Evolutionary conservation across 352 stramenopile genomes (phyloP).

Genomic region (Phytophthora capsici): DNA sequence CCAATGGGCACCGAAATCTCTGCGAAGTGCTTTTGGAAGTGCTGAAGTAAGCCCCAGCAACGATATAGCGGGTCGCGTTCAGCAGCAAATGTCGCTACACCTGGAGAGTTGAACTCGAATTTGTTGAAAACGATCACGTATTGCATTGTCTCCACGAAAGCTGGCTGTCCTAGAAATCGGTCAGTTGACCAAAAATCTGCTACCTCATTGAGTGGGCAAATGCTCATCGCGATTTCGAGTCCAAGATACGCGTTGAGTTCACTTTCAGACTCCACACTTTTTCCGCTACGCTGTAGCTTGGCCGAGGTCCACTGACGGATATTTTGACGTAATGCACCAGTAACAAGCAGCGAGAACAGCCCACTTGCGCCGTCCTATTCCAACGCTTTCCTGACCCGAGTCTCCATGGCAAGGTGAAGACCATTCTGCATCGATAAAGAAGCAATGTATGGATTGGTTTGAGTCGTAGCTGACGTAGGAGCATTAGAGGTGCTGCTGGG

Average conservation of each 20-base stretch:
- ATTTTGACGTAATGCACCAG: not conserved
- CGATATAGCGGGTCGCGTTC: conserved; percentile 2
- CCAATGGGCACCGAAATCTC: not conserved
- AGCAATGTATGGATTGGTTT: too few species aligned
- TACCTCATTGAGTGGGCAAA: conserved; percentile 4
- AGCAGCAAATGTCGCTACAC: not conserved
- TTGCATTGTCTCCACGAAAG: conserved; percentile 1
- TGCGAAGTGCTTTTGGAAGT: not conserved
- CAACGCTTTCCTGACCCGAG: not conserved
- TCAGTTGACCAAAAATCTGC: conserved; percentile 1
- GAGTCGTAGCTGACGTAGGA: too few species aligned
- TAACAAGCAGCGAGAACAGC: conserved; percentile 7
- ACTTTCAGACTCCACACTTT: not conserved
- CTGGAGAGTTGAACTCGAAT: conserved; percentile 5
- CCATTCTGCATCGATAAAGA: too few species aligned
- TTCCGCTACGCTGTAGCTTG: not conserved
- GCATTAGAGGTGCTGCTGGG: too few species aligned
- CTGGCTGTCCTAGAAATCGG: not conserved
- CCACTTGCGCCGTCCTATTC: not conserved
- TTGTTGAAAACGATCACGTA: not conserved
- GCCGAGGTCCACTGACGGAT: conserved; percentile 3
- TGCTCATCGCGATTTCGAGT: conserved; percentile 3
- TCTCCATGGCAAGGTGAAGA: too few species aligned
- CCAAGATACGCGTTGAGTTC: conserved; percentile 12
- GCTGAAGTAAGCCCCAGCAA: not conserved